Conservation (phyloP, 202 grass and related monocot genomes). For the Brachypodium distachyon region DNA sequence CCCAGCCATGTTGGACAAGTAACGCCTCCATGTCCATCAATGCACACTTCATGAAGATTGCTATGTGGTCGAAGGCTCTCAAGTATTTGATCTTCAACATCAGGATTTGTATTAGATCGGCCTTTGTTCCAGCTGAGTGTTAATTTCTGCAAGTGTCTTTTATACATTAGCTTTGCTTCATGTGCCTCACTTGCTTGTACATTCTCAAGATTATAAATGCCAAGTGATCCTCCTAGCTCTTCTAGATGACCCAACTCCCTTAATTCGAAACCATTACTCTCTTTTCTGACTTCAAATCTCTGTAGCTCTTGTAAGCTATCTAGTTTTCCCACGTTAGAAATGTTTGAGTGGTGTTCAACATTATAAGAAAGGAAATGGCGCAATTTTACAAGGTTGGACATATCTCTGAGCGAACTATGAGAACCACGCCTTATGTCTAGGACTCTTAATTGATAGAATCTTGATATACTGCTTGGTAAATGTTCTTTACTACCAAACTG, state of each 20-base stretch:
- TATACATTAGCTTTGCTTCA: not conserved
- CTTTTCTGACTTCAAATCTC: not conserved
- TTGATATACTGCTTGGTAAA: not conserved
- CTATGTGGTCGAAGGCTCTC: not conserved
- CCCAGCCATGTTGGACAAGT: not conserved
- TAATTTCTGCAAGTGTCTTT: not conserved
- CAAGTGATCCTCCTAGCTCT: not conserved
- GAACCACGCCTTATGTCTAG: not conserved
- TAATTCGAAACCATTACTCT: not conserved
- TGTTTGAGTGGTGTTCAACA: not conserved
- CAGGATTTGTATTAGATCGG: not conserved
- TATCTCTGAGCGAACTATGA: not conserved
- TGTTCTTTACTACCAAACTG: accelerated
- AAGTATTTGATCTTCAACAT: not conserved
- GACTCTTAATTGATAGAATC: slow-evolving; percentile 5
- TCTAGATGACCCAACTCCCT: not conserved
- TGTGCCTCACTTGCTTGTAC: not conserved
- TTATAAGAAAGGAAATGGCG: not conserved
- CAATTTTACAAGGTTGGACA: slow-evolving; percentile 11
- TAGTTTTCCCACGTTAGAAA: not conserved
- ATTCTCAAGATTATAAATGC: not conserved
- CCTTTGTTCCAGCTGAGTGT: not conserved
- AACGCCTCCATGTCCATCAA: not conserved
- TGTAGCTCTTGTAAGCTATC: not conserved
- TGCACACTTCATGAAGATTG: not conserved